phyloP scores from a whole-genome alignment of 2,329 filamentous ascomycete genomes.

The Epichloe gansuensis region DNA sequence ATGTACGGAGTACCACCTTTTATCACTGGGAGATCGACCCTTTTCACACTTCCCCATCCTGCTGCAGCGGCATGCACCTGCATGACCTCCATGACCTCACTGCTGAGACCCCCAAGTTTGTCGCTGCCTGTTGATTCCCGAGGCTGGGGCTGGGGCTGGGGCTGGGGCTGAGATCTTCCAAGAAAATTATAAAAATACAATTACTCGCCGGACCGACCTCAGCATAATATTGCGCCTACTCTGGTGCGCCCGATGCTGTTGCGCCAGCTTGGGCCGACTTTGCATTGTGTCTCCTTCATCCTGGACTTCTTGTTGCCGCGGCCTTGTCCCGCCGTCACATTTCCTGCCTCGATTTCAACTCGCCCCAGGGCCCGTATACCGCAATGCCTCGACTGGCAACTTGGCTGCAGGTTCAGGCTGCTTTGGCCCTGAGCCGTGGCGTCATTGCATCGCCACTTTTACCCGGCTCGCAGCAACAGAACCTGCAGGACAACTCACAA shows the following conservation, averaged over 20 bases:
- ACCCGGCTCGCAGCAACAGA: conserved; percentile 9
- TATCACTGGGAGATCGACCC: not conserved
- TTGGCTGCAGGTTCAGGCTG: conserved; percentile 18
- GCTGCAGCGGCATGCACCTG: not conserved
- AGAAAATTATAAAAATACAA: not conserved
- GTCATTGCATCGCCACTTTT: conserved; percentile 14
- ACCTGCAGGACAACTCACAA: not conserved
- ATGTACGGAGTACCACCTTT: not conserved
- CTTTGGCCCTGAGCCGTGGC: conserved; percentile 12
- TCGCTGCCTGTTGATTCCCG: not conserved
- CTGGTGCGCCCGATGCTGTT: not conserved
- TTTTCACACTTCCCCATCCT: not conserved
- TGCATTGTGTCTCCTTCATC: not conserved
- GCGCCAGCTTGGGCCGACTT: not conserved
- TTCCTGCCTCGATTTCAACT: not conserved
- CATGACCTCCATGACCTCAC: conserved; percentile 3
- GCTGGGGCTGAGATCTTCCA: not conserved
- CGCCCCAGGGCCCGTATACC: not conserved
- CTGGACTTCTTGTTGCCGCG: not conserved
- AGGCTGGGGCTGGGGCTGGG: not conserved
- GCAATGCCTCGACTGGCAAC: conserved; percentile 16
- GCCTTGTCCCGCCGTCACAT: too few relatives aligned
- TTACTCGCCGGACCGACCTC: not conserved
- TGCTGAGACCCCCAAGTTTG: not conserved
- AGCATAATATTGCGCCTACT: not conserved